These are phyloP conservation scores for Passalora sequoiae DNA, from an alignment of 2,329 filamentous ascomycete genomes.

Conservation along the genomic window DNA sequence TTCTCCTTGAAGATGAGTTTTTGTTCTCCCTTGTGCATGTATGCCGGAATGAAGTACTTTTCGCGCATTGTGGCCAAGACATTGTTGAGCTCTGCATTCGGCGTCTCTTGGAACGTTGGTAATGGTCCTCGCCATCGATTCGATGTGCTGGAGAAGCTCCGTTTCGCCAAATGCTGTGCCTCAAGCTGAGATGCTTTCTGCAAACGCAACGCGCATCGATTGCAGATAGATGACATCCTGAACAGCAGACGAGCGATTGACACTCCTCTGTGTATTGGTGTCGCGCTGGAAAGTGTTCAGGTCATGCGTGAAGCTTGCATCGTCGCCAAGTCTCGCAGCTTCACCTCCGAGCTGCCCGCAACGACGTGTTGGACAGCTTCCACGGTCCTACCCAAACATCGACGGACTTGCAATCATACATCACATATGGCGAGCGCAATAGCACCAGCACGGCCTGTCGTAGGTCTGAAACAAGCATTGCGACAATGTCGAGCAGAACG, in stretches of 20 bases:
- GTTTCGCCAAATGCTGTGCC: conserved; percentile 12
- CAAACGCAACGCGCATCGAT: conserved; percentile 31
- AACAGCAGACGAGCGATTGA: too few relatives aligned
- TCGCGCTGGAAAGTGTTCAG: neutral
- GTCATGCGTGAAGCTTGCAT: neutral
- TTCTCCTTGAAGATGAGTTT: conserved; percentile 41
- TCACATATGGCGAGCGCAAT: conserved; percentile 53
- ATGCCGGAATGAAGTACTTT: conserved; percentile 42
- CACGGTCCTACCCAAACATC: too few relatives aligned
- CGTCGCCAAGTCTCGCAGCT: neutral
- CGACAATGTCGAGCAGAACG: conserved; percentile 48
- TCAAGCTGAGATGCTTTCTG: conserved; percentile 24
- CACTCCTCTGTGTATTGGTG: neutral
- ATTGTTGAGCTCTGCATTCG: conserved; percentile 38
- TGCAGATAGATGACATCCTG: conserved; percentile 26
- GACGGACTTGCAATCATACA: conserved; percentile 11
- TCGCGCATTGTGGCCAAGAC: conserved; percentile 40
- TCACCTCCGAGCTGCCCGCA: conserved; percentile 17
- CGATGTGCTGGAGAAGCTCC: conserved; percentile 26
- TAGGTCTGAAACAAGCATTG: conserved; percentile 63
- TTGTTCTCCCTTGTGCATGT: conserved; percentile 39
- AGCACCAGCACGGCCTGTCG: conserved; percentile 59
- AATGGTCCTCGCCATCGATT: conserved; percentile 23
- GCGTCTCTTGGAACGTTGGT: conserved; percentile 40
- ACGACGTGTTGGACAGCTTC: too few relatives aligned